Evolutionary conservation across 2,329 filamentous ascomycete genomes (phyloP).

Genomic region (Coniochaeta prunicola): DNA sequence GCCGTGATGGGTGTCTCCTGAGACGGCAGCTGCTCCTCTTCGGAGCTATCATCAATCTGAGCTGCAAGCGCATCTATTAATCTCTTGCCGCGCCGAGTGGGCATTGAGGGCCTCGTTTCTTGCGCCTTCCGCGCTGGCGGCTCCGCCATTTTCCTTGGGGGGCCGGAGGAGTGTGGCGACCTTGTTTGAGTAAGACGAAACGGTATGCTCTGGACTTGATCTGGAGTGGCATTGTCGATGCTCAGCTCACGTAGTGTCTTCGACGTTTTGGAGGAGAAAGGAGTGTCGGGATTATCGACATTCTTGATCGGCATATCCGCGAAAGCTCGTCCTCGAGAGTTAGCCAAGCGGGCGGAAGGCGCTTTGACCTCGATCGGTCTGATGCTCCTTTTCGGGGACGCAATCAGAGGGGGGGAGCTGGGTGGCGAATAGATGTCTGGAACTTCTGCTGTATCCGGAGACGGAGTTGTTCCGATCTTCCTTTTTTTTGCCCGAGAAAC

Average conservation of each 20-base stretch:
- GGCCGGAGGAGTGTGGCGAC: background rate
- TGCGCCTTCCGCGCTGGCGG: background rate
- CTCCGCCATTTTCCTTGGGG: slow-evolving; percentile 2
- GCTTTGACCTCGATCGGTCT: slow-evolving; percentile 5
- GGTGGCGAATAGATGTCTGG: slow-evolving; percentile 15
- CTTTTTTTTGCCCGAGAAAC: slow-evolving; percentile 12
- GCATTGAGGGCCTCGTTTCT: background rate
- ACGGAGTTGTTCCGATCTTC: slow-evolving; percentile 11
- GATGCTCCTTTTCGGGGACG: slow-evolving; percentile 5
- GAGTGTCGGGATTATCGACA: slow-evolving; percentile 8
- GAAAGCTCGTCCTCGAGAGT: background rate
- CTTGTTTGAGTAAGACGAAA: slow-evolving; percentile 13
- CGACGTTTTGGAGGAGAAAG: slow-evolving; percentile 15
- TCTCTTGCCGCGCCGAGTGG: slow-evolving; percentile 17
- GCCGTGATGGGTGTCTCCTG: slow-evolving; percentile 7
- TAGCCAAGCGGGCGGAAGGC: background rate
- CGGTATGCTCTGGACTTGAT: slow-evolving; percentile 8
- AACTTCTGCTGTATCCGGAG: slow-evolving; percentile 8
- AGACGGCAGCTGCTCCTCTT: slow-evolving; percentile 13
- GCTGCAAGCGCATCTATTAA: slow-evolving; percentile 35
- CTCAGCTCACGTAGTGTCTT: slow-evolving; percentile 14
- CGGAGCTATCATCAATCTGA: slow-evolving; percentile 27
- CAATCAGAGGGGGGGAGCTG: slow-evolving; percentile 14
- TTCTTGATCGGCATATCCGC: slow-evolving; percentile 11
- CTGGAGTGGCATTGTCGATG: slow-evolving; percentile 3